Conservation (phyloP, 305 asterid species). For the Fraxinus nigra region DNA sequence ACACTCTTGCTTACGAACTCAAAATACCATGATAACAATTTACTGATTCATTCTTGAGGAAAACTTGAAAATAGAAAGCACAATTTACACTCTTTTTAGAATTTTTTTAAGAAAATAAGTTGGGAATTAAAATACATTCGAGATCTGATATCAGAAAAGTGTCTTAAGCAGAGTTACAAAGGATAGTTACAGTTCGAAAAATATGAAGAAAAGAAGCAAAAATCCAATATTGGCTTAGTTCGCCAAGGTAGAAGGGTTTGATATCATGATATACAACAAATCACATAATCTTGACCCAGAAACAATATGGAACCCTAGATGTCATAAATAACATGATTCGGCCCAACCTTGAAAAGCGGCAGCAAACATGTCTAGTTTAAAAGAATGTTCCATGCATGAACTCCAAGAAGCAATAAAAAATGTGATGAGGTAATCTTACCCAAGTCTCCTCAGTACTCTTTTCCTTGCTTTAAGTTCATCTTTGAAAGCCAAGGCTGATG, state of each 20-base stretch:
- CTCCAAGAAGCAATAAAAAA: conserved; percentile 10
- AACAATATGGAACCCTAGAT: neutral
- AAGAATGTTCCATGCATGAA: neutral
- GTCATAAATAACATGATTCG: conserved; percentile 2
- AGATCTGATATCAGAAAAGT: neutral
- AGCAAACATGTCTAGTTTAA: conserved; percentile 3
- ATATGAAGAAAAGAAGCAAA: neutral
- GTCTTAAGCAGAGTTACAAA: neutral
- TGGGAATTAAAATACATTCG: neutral
- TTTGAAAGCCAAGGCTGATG: conserved; percentile 86
- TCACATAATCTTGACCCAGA: neutral
- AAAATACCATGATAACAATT: neutral
- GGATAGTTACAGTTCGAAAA: neutral
- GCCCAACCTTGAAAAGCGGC: conserved; percentile 15
- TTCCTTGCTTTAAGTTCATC: conserved; percentile 96
- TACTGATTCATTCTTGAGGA: neutral
- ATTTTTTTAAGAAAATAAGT: neutral
- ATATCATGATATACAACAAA: neutral
- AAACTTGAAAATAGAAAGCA: neutral
- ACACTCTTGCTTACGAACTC: neutral
- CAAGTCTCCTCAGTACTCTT: conserved; percentile 84
- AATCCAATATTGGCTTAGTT: neutral
- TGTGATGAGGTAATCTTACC: conserved; percentile 44
- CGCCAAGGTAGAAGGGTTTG: neutral
- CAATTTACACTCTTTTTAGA: neutral